Percentiles rank a stretch among this genome's conserved stretches.
Conservation (phyloP, 2,329 filamentous ascomycete genomes). For the Mycocentrospora acerina region DNA sequence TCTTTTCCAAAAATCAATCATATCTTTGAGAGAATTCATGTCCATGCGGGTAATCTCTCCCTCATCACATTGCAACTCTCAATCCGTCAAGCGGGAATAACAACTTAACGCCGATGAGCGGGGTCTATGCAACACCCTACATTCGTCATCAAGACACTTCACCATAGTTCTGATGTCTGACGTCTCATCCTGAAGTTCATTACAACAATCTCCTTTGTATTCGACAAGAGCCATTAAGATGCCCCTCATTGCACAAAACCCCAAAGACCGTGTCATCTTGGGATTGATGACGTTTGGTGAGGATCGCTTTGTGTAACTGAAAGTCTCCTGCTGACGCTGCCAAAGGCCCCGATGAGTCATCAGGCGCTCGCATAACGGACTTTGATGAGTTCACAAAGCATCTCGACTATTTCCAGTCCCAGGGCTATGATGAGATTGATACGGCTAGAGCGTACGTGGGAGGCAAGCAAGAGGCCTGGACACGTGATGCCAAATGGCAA, state of each 20-base stretch:
- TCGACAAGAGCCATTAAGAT: slow-evolving; percentile 12
- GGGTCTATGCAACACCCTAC: too few relatives aligned
- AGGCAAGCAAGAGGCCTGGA: slow-evolving; percentile 77
- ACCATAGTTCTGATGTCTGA: too few relatives aligned
- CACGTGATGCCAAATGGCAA: slow-evolving; percentile 73
- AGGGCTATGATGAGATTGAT: slow-evolving; percentile 82
- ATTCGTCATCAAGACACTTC: neutral
- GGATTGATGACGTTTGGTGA: slow-evolving; percentile 79
- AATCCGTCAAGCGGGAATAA: too few relatives aligned
- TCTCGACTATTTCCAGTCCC: slow-evolving; percentile 73
- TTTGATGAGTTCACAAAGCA: slow-evolving; percentile 69
- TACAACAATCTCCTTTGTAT: neutral
- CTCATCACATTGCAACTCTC: too few relatives aligned
- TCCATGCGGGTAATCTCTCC: too few relatives aligned
- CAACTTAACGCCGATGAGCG: too few relatives aligned
- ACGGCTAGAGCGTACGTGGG: slow-evolving; percentile 75
- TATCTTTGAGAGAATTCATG: too few relatives aligned
- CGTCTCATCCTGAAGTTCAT: too few relatives aligned
- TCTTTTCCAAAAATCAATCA: too few relatives aligned
- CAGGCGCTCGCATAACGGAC: slow-evolving; percentile 71
- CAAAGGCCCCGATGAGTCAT: slow-evolving; percentile 54
- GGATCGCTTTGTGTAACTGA: slow-evolving; percentile 2
- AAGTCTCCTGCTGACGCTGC: slow-evolving; percentile 9
- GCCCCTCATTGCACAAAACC: slow-evolving; percentile 38
- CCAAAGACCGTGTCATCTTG: slow-evolving; percentile 72